Conservation (phyloP, 352 stramenopile species). For the Globisporangium paddicum region DNA sequence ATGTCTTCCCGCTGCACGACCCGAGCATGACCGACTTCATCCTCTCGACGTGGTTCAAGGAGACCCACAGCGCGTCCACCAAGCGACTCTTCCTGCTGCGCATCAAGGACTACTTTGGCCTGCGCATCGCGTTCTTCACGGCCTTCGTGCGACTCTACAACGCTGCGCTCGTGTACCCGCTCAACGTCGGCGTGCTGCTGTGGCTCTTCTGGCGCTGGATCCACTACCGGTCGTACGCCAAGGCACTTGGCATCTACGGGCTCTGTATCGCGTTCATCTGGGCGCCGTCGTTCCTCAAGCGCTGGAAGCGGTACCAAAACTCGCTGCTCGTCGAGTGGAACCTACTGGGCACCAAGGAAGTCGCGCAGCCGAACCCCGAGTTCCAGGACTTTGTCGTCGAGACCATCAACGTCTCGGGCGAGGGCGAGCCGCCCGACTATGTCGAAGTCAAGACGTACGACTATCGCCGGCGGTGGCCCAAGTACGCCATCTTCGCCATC, state of each 20-base stretch:
- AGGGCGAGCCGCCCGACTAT: slow-evolving; percentile 52
- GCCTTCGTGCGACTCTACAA: slow-evolving; percentile 62
- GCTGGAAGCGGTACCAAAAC: slow-evolving; percentile 57
- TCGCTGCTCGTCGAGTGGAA: slow-evolving; percentile 64
- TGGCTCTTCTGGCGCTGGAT: slow-evolving; percentile 57
- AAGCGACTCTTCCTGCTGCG: slow-evolving; percentile 48
- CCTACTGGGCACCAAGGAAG: slow-evolving; percentile 43
- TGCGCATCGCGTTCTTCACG: slow-evolving; percentile 55
- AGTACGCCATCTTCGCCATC: slow-evolving; percentile 45
- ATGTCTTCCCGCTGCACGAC: slow-evolving; percentile 60
- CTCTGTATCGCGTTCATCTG: slow-evolving; percentile 46
- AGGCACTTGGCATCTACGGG: slow-evolving; percentile 45
- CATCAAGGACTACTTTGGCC: slow-evolving; percentile 60
- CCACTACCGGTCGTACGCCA: slow-evolving; percentile 49
- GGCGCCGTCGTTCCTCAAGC: slow-evolving; percentile 53
- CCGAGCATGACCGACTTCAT: slow-evolving; percentile 60
- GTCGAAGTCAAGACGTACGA: slow-evolving; percentile 62
- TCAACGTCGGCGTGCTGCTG: slow-evolving; percentile 35
- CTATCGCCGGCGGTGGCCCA: slow-evolving; percentile 41
- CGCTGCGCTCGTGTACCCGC: slow-evolving; percentile 38
- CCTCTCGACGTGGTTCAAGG: slow-evolving; percentile 48
- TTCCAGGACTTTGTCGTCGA: slow-evolving; percentile 52
- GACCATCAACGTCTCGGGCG: slow-evolving; percentile 53
- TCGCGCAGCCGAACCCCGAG: slow-evolving; percentile 43
- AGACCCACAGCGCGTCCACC: slow-evolving; percentile 32